Base-by-base conservation (phyloP, 2,329 filamentous ascomycete species). In the Bisporella sp. region DNA sequence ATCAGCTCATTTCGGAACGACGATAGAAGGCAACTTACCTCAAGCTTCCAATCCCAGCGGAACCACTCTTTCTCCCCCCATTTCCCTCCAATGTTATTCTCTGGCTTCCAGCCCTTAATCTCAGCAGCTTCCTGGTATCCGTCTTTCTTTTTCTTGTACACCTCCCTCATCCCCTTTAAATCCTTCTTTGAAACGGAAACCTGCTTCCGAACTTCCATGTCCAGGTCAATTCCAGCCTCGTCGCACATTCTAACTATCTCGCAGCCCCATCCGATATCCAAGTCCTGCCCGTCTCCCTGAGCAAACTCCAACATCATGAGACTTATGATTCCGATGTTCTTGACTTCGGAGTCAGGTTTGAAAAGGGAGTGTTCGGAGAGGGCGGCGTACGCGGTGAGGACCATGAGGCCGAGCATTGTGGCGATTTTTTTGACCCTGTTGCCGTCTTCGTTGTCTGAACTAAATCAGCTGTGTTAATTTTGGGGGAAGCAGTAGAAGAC, bases 361-460 rank as follows among this genome's bases (percentile, higher is more conserved):
- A 62, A 49, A 5, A 62, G 51, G 21, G 42, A 29, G n/a, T 59
- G 54, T 30, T 60, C 65, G 5, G 74, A 69, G 13, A 79, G 62
- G 6, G 78, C 68, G 53, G 78, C 77, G 51, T 78, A 65, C 33
- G 71, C 73, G 45, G 79, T 78, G 63, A 76, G 76, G 46, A 79
- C 63, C 63, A 80, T 80, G 63, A 78, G 72, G 53, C 79, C 72
- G 69, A 78, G 73, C 75, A 80, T 79, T 53, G 76, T 69, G 7
- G 72, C 54, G 8, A 56, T 51, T 12, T 49, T 53, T n/a, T n/a
- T 37, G 3, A 52, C 45, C 3, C 54, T 30, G 0, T 51, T 31
- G 31, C 53, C 47, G 40, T 59, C 52, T 11, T 62, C 55, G 37
- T 53, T 58, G 9, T 37, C 57, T 57, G 29, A 4, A 13, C 5